Evolutionary conservation across 225 moss, liverwort and hornwort genomes (phyloP), one percentile per base, ranked within the genome.

Genomic region (Marchantia polymorpha): DNA sequence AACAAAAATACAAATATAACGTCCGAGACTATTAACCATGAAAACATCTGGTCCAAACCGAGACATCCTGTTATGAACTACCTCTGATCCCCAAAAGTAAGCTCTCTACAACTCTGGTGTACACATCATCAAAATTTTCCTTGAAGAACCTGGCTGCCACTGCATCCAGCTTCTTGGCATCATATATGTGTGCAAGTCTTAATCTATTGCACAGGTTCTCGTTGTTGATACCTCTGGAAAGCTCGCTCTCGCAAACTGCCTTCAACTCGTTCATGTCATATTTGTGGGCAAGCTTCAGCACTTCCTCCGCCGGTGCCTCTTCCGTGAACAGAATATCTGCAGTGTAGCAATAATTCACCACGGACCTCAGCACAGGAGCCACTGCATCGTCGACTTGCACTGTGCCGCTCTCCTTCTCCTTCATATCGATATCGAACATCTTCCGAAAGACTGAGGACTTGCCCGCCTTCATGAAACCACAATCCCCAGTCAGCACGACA

Each of bases 261-360:
- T 78, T 86, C 7, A 86, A 77, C 39, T 86, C 86, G 0, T 67
- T 61, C 25, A 83, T 72, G 31, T 83, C 75, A 22, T 86, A 86
- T 55, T 83, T 83, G 68, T 83, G 80, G 30, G 86, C 83, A 7
- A 86, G 70, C 80, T 83, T 86, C 58, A 86, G 22, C 0, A 86
- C 80, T 30, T 83, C 86, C 30, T 83, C 86, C 0, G 83, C 82
- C 49, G 72, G 77, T 16, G 80, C 83, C 26, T 80, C 68, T 52
- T 82, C 83, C 27, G 63, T 72, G 26, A 83, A 86, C 22, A 12
- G 0, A 4, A 83, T 81, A 54, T 86, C 80, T 47, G 86, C 86
- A 15, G 82, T 83, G 74, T 86, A 86, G 11, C 86, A 86, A 66
- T 70, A 86, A 52, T 81, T 83, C 13, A 86, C 80, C 86, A 86